A percentile compares a stretch with the other conserved stretches of the same genome.
These are phyloP conservation scores for Sphaerostilbella broomeana DNA, from an alignment of 2,329 filamentous ascomycete species.

Conservation along the genomic window DNA sequence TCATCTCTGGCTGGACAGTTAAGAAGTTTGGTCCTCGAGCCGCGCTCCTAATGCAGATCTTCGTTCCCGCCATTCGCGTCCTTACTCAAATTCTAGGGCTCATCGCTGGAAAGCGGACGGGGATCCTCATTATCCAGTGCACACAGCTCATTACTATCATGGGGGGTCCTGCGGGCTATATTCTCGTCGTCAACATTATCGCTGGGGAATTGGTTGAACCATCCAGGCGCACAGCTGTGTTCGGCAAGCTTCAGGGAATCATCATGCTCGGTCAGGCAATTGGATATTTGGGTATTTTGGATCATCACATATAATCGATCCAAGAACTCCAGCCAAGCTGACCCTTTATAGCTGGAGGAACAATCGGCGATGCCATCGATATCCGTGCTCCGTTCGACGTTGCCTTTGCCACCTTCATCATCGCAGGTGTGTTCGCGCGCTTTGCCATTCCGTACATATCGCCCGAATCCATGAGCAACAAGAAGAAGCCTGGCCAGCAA, in stretches of 20 bases:
- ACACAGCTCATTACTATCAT: slow-evolving; percentile 63
- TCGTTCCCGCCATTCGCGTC: slow-evolving; percentile 58
- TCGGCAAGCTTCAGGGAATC: slow-evolving; percentile 59
- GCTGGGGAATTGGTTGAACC: slow-evolving; percentile 59
- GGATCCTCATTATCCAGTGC: slow-evolving; percentile 62
- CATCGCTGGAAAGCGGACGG: slow-evolving; percentile 49
- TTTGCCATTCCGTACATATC: slow-evolving; percentile 45
- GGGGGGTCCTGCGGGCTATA: slow-evolving; percentile 62
- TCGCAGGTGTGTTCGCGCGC: slow-evolving; percentile 36
- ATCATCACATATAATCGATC: background rate
- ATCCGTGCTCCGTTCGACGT: slow-evolving; percentile 60
- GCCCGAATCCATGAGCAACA: slow-evolving; percentile 25
- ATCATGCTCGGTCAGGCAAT: slow-evolving; percentile 61
- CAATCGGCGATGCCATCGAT: slow-evolving; percentile 56
- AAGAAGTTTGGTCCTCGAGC: slow-evolving; percentile 58
- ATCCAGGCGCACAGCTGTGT: slow-evolving; percentile 53
- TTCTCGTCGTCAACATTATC: slow-evolving; percentile 62
- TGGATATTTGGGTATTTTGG: slow-evolving; percentile 47
- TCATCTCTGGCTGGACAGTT: slow-evolving; percentile 60
- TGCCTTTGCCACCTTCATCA: slow-evolving; percentile 51
- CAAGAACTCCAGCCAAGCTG: background rate
- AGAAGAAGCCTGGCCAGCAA: slow-evolving; percentile 22
- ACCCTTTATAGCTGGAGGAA: slow-evolving; percentile 45
- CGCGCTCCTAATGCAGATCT: slow-evolving; percentile 56
- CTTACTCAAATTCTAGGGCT: slow-evolving; percentile 60